These are phyloP conservation scores for Cochliopodium minus DNA, from an alignment of 208 protist genomes.

Conservation along the genomic window DNA sequence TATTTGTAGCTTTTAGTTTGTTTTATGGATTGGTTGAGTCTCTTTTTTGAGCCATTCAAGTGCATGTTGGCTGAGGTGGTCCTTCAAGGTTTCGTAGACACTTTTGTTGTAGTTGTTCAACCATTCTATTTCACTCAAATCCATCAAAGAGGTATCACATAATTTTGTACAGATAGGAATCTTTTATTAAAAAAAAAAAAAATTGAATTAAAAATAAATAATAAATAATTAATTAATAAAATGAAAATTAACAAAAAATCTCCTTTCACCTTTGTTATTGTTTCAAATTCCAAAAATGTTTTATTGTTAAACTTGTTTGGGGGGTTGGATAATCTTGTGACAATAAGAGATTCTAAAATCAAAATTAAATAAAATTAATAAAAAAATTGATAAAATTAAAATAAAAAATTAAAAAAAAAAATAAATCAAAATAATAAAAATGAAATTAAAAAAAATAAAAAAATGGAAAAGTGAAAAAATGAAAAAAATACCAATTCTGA, in stretches of 20 bases:
- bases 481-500: too few relatives aligned
- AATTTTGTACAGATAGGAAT: constrained; percentile 59
- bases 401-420: constrained; percentile 28
- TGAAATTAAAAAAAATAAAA: too few relatives aligned
- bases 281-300: constrained; percentile 47
- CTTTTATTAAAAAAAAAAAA: neutral
- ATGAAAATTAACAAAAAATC: neutral
- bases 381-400: constrained; percentile 17
- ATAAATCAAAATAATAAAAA: constrained; percentile 46
- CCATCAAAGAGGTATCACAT: constrained; percentile 54
- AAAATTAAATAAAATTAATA: neutral
- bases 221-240: neutral
- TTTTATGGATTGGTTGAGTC: too few relatives aligned
- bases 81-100: neutral
- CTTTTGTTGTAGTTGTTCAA: constrained; percentile 52
- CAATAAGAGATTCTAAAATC: constrained; percentile 11
- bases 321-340: neutral
- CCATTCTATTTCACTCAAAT: constrained; percentile 37
- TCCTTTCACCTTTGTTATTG: constrained; percentile 38
- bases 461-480: too few relatives aligned
- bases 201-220: neutral
- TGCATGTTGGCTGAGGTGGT: too few relatives aligned
- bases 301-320: constrained; percentile 29
- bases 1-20: too few relatives aligned
- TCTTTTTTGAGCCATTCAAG: too few relatives aligned